phyloP scores from a whole-genome alignment of 108 stramenopile genomes.

The Skeletonema potamos region DNA sequence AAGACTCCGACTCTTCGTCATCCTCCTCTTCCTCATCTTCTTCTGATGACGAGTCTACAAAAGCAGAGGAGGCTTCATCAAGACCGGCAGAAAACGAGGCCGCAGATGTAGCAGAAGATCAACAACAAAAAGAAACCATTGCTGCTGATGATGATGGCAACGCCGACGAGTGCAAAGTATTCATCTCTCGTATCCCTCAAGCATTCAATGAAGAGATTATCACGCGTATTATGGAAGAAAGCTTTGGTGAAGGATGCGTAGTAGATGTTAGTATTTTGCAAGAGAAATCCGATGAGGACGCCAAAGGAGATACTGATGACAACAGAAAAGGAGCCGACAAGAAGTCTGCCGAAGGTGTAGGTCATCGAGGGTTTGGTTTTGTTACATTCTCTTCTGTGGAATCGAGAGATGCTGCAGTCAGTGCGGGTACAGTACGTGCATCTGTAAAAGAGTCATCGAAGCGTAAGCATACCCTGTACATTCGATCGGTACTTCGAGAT shows the following conservation, averaged over 20 bases:
- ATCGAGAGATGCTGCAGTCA: constrained; percentile 37
- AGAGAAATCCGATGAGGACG: constrained; percentile 13
- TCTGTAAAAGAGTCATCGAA: constrained; percentile 55
- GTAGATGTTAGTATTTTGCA: constrained; percentile 51
- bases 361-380: constrained; percentile 79
- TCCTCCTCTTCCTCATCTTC: constrained; percentile 11
- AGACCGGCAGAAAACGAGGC: not conserved
- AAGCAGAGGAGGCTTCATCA: not conserved
- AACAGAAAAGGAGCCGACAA: constrained; percentile 4
- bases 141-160: not conserved
- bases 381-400: constrained; percentile 47
- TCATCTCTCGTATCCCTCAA: constrained; percentile 73
- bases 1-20: constrained; percentile 1
- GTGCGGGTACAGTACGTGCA: constrained; percentile 53
- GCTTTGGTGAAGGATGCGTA: constrained; percentile 46
- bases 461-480: constrained; percentile 60
- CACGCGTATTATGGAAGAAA: constrained; percentile 46
- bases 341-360: constrained; percentile 1
- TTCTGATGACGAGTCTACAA: not conserved
- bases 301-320: not conserved
- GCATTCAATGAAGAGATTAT: constrained; percentile 61
- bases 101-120: not conserved
- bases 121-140: not conserved
- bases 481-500: constrained; percentile 50
- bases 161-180: constrained; percentile 52